These are phyloP conservation scores for Uronychia binucleata DNA, from an alignment of 73 alveolate genomes.

Conservation along the genomic window DNA sequence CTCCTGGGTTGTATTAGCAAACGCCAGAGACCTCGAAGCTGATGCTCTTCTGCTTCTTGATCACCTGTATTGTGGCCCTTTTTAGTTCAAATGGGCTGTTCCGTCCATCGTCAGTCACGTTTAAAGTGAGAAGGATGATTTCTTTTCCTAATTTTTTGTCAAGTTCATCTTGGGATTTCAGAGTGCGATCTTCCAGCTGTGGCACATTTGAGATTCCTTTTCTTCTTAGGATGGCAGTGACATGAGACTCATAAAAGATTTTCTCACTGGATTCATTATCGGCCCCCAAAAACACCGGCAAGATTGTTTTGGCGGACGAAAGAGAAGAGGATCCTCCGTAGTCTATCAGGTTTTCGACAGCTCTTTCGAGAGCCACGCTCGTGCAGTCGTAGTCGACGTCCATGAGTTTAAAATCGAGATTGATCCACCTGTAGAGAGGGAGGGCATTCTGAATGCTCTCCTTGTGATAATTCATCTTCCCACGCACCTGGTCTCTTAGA, in stretches of 20 bases:
- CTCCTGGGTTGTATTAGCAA: slow-evolving; percentile 8
- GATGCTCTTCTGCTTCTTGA: background rate
- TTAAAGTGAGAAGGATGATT: background rate
- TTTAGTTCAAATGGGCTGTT: slow-evolving; percentile 14
- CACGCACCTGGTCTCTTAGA: background rate
- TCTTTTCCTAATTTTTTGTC: background rate
- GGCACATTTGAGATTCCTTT: background rate
- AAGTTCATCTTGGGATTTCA: no score
- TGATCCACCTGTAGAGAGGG: background rate
- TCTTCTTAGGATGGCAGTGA: background rate
- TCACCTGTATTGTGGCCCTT: background rate
- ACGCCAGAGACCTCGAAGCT: background rate
- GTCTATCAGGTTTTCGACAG: background rate
- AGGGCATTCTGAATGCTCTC: background rate
- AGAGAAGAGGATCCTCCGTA: background rate
- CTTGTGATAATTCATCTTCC: background rate
- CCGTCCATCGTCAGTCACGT: slow-evolving; percentile 15
- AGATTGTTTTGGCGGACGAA: background rate
- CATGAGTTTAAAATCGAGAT: background rate
- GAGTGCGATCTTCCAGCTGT: background rate
- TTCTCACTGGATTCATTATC: background rate
- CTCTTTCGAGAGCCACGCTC: background rate
- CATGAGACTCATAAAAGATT: background rate
- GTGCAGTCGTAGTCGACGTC: background rate
- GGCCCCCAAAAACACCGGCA: background rate